A percentile compares a stretch with the other conserved stretches of the same genome.
Evolutionary conservation across 169 alveolate genomes (phyloP).

Genomic region (Cryptosporidium bovis): DNA sequence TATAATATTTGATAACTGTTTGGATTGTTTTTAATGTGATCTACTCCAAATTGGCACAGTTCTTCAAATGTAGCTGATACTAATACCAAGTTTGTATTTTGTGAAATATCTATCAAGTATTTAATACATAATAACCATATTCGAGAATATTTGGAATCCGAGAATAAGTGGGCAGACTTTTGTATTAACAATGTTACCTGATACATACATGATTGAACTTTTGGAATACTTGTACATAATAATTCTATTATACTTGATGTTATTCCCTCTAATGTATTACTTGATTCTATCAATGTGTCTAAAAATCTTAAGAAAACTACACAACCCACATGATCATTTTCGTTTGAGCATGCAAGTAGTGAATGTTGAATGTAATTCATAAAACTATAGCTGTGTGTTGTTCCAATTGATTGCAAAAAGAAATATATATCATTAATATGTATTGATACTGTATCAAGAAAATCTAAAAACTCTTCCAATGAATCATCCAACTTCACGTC

Average conservation of each 20-base stretch:
- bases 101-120: constrained; percentile 47
- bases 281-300: constrained; percentile 59
- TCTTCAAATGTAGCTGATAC: constrained; percentile 56
- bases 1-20: constrained; percentile 47
- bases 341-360: constrained; percentile 35
- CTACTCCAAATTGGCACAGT: constrained; percentile 56
- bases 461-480: constrained; percentile 46
- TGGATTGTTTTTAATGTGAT: constrained; percentile 33
- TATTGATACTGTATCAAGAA: constrained; percentile 55
- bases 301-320: constrained; percentile 52
- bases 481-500: constrained; percentile 35
- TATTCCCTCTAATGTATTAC: constrained; percentile 53
- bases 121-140: constrained; percentile 48
- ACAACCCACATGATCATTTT: constrained; percentile 64
- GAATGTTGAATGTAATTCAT: constrained; percentile 63
- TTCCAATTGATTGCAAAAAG: constrained; percentile 47
- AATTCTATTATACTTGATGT: constrained; percentile 39
- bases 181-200: constrained; percentile 41
- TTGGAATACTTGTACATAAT: constrained; percentile 35
- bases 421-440: constrained; percentile 69
- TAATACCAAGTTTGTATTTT: constrained; percentile 7
- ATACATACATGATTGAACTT: constrained; percentile 56
- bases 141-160: neutral
- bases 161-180: constrained; percentile 50
- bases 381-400: constrained; percentile 26